phyloP scores from a whole-genome alignment of 2,329 filamentous ascomycete genomes.

The Epichloe uncinata region DNA sequence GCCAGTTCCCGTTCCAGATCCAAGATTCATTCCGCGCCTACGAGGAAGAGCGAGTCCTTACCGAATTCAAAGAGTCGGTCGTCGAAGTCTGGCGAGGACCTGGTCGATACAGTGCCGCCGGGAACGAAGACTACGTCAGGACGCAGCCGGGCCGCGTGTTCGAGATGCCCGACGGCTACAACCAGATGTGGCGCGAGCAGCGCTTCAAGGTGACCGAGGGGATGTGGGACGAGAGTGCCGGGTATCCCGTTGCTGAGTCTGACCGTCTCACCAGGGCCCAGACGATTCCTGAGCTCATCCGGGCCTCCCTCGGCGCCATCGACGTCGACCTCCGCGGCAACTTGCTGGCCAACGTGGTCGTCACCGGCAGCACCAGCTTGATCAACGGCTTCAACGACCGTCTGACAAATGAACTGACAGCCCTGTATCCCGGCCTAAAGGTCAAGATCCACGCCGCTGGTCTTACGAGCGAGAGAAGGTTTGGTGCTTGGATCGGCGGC shows the following conservation, averaged over 20 bases:
- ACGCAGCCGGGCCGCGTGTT: constrained; percentile 72
- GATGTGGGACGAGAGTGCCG: constrained; percentile 77
- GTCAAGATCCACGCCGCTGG: constrained; percentile 83
- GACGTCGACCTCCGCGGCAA: constrained; percentile 81
- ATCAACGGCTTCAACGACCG: constrained; percentile 88
- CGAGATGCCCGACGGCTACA: constrained; percentile 94
- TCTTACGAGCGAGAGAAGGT: constrained; percentile 76
- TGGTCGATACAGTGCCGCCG: constrained; percentile 46
- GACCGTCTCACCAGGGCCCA: constrained; percentile 52
- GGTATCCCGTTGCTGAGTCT: constrained; percentile 36
- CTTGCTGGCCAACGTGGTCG: constrained; percentile 78
- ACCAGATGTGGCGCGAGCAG: constrained; percentile 85
- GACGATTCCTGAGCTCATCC: constrained; percentile 74
- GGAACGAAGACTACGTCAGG: constrained; percentile 66
- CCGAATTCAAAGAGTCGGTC: constrained; percentile 95
- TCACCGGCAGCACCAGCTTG: constrained; percentile 78
- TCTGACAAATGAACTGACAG: constrained; percentile 68
- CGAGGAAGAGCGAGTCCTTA: constrained; percentile 85
- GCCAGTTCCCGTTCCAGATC: constrained; percentile 50
- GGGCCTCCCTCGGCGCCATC: constrained; percentile 60
- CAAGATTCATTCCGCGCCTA: constrained; percentile 62
- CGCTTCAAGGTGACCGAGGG: constrained; percentile 78
- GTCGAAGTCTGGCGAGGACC: constrained; percentile 87
- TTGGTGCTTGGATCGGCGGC: constrained; percentile 90
- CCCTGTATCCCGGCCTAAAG: constrained; percentile 70